Percentiles rank a stretch among this genome's conserved stretches.
These are phyloP conservation scores for Microdochium nivale DNA, from an alignment of 2,329 filamentous ascomycete genomes.

Conservation along the genomic window DNA sequence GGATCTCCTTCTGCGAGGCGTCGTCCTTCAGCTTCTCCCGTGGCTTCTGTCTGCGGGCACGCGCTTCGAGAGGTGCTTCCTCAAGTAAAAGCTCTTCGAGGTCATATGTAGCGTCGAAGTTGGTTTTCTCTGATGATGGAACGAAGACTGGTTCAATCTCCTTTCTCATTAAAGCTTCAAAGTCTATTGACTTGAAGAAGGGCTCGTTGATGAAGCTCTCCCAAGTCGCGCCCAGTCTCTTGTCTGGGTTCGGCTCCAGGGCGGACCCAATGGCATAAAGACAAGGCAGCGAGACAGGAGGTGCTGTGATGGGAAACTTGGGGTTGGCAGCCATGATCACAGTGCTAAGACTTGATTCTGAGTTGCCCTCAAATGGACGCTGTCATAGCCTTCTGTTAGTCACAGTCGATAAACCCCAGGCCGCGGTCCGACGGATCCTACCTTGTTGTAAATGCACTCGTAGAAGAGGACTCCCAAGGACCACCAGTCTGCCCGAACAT, in stretches of 20 bases:
- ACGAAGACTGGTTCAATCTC: conserved; percentile 85
- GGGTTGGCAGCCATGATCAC: conserved; percentile 76
- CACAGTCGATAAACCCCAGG: not conserved
- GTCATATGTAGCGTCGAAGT: conserved; percentile 98
- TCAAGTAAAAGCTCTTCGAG: conserved; percentile 88
- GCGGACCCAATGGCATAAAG: conserved; percentile 81
- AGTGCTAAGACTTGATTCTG: conserved; percentile 69
- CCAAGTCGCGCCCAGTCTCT: conserved; percentile 80
- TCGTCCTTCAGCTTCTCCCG: conserved; percentile 87
- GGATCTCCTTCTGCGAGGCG: conserved; percentile 88
- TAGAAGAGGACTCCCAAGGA: conserved; percentile 97
- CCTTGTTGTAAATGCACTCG: conserved; percentile 99
- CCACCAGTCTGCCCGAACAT: conserved; percentile 94
- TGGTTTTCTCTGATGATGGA: conserved; percentile 94
- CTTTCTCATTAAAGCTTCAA: conserved; percentile 75
- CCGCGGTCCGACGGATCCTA: conserved; percentile 26
- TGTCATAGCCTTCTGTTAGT: conserved; percentile 23
- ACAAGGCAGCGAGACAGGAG: conserved; percentile 80
- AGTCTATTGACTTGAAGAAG: conserved; percentile 84
- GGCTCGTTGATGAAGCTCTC: conserved; percentile 79
- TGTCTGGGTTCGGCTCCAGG: conserved; percentile 69
- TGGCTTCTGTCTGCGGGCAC: conserved; percentile 88
- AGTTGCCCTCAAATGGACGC: conserved; percentile 89
- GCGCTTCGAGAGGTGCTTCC: conserved; percentile 87
- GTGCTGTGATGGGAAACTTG: conserved; percentile 85